Conservation (phyloP, 495 filamentous ascomycete genomes). For the Talaromyces liani region DNA sequence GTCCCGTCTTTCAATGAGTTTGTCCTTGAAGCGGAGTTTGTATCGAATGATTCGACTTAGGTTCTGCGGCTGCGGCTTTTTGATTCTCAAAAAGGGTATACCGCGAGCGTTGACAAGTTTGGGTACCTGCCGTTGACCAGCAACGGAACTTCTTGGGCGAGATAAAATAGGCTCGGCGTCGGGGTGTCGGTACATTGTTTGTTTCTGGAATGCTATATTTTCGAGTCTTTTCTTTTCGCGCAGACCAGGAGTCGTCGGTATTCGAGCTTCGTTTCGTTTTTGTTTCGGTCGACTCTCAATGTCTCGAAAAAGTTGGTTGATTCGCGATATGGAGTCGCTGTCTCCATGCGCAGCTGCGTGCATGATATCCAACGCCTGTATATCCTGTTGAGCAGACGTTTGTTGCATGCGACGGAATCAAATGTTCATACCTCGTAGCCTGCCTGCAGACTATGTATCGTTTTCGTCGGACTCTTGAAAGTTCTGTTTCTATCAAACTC, state of each 20-base stretch:
- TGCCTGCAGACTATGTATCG: conserved; percentile 47
- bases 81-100: conserved; percentile 63
- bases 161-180: conserved; percentile 32
- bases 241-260: background rate
- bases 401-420: background rate
- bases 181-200: conserved; percentile 26
- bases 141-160: conserved; percentile 38
- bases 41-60: conserved; percentile 50
- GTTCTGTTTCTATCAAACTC: conserved; percentile 51
- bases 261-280: background rate
- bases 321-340: conserved; percentile 12
- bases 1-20: conserved; percentile 21
- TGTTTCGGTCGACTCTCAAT: background rate
- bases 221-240: conserved; percentile 18
- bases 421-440: conserved; percentile 53
- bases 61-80: conserved; percentile 57
- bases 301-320: conserved; percentile 18
- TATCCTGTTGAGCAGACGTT: conserved; percentile 13
- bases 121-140: conserved; percentile 53
- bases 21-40: conserved; percentile 39
- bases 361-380: conserved; percentile 32
- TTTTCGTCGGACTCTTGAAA: conserved; percentile 46
- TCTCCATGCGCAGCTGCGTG: conserved; percentile 30
- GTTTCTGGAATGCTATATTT: conserved; percentile 17
- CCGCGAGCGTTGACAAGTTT: conserved; percentile 47